Base-by-base conservation (phyloP, 2,329 filamentous ascomycete species). In the Pezicula rhizophila region DNA sequence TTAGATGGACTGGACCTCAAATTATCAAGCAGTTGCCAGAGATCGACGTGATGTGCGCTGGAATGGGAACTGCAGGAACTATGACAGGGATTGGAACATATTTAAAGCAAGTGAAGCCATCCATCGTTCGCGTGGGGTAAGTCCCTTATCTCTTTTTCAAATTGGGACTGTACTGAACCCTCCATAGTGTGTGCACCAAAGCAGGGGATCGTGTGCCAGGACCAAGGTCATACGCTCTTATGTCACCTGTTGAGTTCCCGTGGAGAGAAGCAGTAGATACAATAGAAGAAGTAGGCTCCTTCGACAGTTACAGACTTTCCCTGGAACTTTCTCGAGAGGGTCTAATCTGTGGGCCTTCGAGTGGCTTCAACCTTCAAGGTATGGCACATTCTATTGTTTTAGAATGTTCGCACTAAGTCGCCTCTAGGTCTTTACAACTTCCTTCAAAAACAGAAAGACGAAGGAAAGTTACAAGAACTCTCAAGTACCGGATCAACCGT, bases 1-100 rank as follows among this genome's bases (percentile, higher is more conserved):
- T 77, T 10, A 71, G 70, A 18, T 82, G 78, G 78, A 82, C 79
- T 0, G 79, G 78, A 0, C 75, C 78, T 0, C 79, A 82, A 52
- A 78, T 82, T 14, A 66, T 73, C 42, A 70, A 66, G 47, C 79
- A 82, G 46, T 58, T 81, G 0, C 78, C 78, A 0, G 69, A 78
- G 41, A 78, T 81, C 50, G 76, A 73, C 31, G 58, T 82, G 2
- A 67, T 82, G 14, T 80, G 77, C 50, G 71, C 75, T 1, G 75
- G 75, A 1, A 75, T 82, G 72, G 79, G 79, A 1, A 82, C 77
- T 0, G 74, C 75, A 1, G 73, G 77, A 61, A 65, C 65, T 5
- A 64, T 70, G 57, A 70, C 68, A 2, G 69, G 68, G 5, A 56
- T 66, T 35, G 67, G 70, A 1, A 67, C 62, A 4, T 74, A 70